Conservation (phyloP, 2,329 filamentous ascomycete species). For the Cladobotryum mycophilum region DNA sequence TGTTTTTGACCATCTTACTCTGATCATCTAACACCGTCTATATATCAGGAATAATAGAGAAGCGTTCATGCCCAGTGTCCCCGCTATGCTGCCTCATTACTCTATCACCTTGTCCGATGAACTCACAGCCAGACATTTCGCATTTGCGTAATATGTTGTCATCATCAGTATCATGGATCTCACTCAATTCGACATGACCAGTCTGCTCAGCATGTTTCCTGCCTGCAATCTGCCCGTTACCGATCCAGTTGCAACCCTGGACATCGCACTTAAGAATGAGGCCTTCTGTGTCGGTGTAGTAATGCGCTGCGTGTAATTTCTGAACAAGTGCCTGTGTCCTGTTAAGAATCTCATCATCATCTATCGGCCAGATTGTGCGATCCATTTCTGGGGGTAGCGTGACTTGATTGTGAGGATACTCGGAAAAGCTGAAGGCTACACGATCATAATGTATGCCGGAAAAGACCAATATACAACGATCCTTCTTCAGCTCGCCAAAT, state of each 20-base stretch:
- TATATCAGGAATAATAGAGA: slow-evolving; percentile 32
- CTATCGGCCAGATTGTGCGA: slow-evolving; percentile 50
- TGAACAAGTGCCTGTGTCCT: slow-evolving; percentile 59
- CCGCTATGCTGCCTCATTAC: slow-evolving; percentile 52
- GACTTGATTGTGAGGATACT: slow-evolving; percentile 47
- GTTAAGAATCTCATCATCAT: slow-evolving; percentile 61
- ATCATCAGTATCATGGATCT: slow-evolving; percentile 75
- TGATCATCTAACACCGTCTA: slow-evolving; percentile 13
- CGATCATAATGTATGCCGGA: slow-evolving; percentile 92
- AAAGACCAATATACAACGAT: slow-evolving; percentile 76
- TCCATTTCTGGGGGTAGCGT: slow-evolving; percentile 67
- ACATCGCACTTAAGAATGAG: slow-evolving; percentile 73
- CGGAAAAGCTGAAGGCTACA: slow-evolving; percentile 66
- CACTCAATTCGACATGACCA: slow-evolving; percentile 53
- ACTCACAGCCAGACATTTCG: slow-evolving; percentile 54
- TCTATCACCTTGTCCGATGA: slow-evolving; percentile 59
- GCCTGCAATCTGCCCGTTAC: slow-evolving; percentile 59
- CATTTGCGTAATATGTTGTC: slow-evolving; percentile 72
- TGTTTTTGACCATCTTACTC: no score
- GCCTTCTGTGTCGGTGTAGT: slow-evolving; percentile 81
- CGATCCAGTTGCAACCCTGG: slow-evolving; percentile 55
- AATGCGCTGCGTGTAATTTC: slow-evolving; percentile 64
- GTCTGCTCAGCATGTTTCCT: slow-evolving; percentile 56
- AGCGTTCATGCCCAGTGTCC: slow-evolving; percentile 51
- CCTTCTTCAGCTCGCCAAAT: slow-evolving; percentile 68